Base-by-base conservation (phyloP, 139 green algal species). In the Micractinium conductrix region DNA sequence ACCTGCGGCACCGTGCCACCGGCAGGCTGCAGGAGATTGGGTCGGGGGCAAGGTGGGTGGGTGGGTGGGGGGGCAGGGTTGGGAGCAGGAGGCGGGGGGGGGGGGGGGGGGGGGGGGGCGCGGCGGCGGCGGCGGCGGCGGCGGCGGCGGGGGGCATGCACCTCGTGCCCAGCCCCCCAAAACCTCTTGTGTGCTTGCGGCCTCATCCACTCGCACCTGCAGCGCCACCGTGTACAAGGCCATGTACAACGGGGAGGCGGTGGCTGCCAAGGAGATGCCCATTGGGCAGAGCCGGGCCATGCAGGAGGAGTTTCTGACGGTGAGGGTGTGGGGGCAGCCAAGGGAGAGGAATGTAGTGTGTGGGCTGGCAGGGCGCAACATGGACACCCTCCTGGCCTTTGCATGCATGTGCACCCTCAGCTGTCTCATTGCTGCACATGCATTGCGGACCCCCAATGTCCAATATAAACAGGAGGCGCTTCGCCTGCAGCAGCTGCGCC, bases 251-350 rank as follows among this genome's bases (percentile, higher is more conserved):
- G 70, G 70, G 1, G 70, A 76, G 40, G 40, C 58, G 2, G 42
- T 76, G 21, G 70, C 70, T 8, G 70, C 70, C 70, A 76, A 76
- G 70, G 70, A 76, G 70, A n/a, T 76, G 3, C 26, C 33, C 19
- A 76, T 76, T 76, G 37, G 70, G 38, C 38, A 33, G 19, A 58
- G 19, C 40, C 8, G 35, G 19, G 19, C 55, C 24, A 17, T 76
- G 70, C 70, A 44, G 24, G 70, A 76, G 70, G 40, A 19, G 2
- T 76, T 58, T 58, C 35, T 76, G 14, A 76, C 38, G 10, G 70
- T 76, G 40, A 33, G 40, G 33, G 35, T 6, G 60, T 21, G 60
- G 24, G n/a, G 12, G 60, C 60, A 38, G n/a, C n/a, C n/a, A n/a
- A n/a, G n/a, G n/a, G n/a, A n/a, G n/a, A n/a, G n/a, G n/a, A n/a